These are phyloP conservation scores for Trichocomaceae sp. DNA, from an alignment of 2,329 filamentous ascomycete species.

Conservation along the genomic window DNA sequence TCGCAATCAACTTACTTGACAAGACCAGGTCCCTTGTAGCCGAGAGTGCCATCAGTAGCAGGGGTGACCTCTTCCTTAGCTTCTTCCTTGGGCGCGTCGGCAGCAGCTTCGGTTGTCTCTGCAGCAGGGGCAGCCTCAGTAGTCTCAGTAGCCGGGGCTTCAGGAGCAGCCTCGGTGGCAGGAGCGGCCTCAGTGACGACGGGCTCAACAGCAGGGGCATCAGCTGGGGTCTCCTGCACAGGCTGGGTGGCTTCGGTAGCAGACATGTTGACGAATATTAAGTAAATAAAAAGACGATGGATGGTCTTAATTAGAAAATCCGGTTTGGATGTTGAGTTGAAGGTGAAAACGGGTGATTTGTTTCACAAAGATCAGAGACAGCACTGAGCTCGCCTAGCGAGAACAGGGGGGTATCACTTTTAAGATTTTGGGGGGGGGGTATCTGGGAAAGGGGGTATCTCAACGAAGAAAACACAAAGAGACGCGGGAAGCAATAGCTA, in stretches of 20 bases:
- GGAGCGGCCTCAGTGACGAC: conserved; percentile 64
- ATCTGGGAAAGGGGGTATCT: conserved; percentile 28
- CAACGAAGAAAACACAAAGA: conserved; percentile 25
- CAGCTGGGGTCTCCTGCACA: conserved; percentile 50
- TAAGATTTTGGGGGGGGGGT: conserved; percentile 12
- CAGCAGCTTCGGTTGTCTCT: conserved; percentile 24
- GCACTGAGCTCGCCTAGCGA: conserved; percentile 12
- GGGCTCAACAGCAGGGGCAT: conserved; percentile 15
- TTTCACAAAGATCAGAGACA: not conserved
- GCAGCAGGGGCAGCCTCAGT: conserved; percentile 35
- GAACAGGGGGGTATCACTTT: conserved; percentile 13
- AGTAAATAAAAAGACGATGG: not conserved
- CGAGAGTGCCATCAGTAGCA: conserved; percentile 74
- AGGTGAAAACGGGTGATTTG: not conserved
- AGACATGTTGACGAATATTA: conserved; percentile 48
- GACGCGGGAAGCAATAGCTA: conserved; percentile 23
- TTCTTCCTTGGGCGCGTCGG: conserved; percentile 27
- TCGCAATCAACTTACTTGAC: conserved; percentile 64
- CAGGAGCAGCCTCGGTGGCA: conserved; percentile 54
- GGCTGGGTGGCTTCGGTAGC: conserved; percentile 64
- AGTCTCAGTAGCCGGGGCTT: conserved; percentile 20
- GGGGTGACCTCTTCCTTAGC: conserved; percentile 48
- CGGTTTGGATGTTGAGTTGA: not conserved
- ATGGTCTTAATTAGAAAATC: not conserved
- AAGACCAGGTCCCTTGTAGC: conserved; percentile 82